phyloP scores from a whole-genome alignment of 495 filamentous ascomycete genomes.

The Halenospora varia region DNA sequence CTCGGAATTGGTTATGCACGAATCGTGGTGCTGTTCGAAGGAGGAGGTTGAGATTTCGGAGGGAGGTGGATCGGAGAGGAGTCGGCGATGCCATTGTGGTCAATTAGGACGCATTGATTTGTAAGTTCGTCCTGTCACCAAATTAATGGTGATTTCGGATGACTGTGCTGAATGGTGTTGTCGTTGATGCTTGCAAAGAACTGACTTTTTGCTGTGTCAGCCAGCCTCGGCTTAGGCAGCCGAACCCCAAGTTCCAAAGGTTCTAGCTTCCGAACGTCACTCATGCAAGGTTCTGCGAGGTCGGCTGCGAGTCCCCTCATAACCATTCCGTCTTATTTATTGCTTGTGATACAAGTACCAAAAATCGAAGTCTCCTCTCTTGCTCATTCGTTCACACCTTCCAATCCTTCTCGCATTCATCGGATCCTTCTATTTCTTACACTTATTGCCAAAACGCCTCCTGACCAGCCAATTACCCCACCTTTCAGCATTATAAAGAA shows the following conservation, averaged over 20 bases:
- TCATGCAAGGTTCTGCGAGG: neutral
- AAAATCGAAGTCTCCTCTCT: neutral
- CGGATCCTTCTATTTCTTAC: too few species aligned
- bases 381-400: neutral
- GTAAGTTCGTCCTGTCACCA: too few species aligned
- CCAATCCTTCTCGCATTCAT: too few species aligned
- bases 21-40: slow-evolving; percentile 23
- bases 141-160: neutral
- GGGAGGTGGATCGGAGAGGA: slow-evolving; percentile 19
- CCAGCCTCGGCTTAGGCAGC: neutral
- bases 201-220: neutral
- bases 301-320: too few species aligned
- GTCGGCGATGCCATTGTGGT: slow-evolving; percentile 5
- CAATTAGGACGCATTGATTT: neutral
- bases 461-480: too few species aligned
- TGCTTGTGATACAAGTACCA: neutral
- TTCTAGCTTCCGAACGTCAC: neutral
- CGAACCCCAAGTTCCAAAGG: too few species aligned
- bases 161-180: neutral
- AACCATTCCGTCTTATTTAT: neutral
- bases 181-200: neutral
- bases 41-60: slow-evolving; percentile 26
- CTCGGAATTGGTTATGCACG: slow-evolving; percentile 22
- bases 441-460: too few species aligned
- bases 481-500: neutral